Conservation (phyloP, 345 rosid genomes). For the Citrus trifoliata region DNA sequence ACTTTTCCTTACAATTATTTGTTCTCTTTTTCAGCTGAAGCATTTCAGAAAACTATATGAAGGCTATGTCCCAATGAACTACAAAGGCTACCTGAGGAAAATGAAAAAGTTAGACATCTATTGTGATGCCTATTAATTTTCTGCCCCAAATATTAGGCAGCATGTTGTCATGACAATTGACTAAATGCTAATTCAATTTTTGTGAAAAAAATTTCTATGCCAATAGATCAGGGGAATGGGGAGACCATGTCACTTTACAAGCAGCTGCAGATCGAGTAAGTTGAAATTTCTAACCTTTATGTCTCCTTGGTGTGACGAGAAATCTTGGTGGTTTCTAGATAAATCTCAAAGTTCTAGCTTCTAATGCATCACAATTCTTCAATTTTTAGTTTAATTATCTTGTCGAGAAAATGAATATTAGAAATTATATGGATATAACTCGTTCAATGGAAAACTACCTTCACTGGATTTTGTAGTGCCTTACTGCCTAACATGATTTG, state of each 20-base stretch:
- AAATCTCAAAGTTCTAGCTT: background rate
- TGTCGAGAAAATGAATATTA: background rate
- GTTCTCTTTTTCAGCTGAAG: constrained; percentile 59
- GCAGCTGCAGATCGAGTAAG: constrained; percentile 97
- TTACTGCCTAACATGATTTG: background rate
- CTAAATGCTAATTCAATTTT: constrained; percentile 20
- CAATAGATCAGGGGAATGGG: constrained; percentile 88
- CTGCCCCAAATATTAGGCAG: constrained; percentile 6
- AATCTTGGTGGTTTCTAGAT: background rate
- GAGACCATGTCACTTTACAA: constrained; percentile 92
- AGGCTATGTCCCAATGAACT: constrained; percentile 86
- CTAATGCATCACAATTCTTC: background rate
- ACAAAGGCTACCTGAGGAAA: constrained; percentile 70
- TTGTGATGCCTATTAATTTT: constrained; percentile 22
- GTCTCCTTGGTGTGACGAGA: background rate
- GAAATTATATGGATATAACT: background rate
- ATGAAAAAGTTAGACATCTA: constrained; percentile 80
- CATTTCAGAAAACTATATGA: constrained; percentile 66
- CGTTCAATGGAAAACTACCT: background rate
- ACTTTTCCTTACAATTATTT: background rate
- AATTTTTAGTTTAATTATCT: background rate
- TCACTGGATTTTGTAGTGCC: background rate
- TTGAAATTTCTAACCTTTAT: constrained; percentile 14
- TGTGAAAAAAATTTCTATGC: constrained; percentile 19
- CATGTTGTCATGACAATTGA: background rate